A percentile compares a stretch with the other conserved stretches of the same genome.
Conservation (phyloP, 805 yeast genomes). For the Candida cerambycidarum region DNA sequence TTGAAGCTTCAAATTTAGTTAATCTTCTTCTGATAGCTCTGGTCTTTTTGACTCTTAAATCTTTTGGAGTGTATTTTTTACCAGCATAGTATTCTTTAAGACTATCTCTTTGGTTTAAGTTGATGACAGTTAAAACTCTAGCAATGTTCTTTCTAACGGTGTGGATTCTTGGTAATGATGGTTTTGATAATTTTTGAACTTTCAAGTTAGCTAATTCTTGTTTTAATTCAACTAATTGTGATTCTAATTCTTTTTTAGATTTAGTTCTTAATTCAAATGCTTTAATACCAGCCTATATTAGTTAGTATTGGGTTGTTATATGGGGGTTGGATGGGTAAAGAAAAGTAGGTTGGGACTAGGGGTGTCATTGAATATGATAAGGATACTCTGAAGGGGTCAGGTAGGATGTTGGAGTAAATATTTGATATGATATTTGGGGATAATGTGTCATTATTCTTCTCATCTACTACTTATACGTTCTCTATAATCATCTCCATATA, state of each 20-base stretch:
- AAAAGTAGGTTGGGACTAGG: not conserved
- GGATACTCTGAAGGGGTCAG: too few species aligned
- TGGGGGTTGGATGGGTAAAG: not conserved
- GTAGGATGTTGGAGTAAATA: too few species aligned
- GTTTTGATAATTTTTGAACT: conserved; percentile 91
- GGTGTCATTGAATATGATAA: too few species aligned
- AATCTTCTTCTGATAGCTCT: conserved; percentile 99
- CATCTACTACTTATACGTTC: not conserved
- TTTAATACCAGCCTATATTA: conserved; percentile 77
- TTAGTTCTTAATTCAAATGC: conserved; percentile 95
- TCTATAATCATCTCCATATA: too few species aligned
- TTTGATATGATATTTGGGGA: too few species aligned
- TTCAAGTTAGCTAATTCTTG: conserved; percentile 93
- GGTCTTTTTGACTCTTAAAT: conserved; percentile 99
- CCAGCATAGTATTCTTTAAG: conserved; percentile 94
- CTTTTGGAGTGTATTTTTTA: conserved; percentile 96
- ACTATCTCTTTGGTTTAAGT: conserved; percentile 92
- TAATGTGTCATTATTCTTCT: too few species aligned
- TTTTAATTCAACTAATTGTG: conserved; percentile 93
- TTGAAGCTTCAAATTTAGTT: conserved; percentile 80
- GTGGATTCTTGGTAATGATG: conserved; percentile 94
- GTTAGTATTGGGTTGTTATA: conserved; percentile 19
- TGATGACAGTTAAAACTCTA: conserved; percentile 94
- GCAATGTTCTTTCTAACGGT: conserved; percentile 98
- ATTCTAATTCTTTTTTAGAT: conserved; percentile 95